Percentiles rank a stretch among this genome's conserved stretches.
These are phyloP conservation scores for Picochlorum sp. DNA, from an alignment of 139 green algal genomes.

Conservation along the genomic window DNA sequence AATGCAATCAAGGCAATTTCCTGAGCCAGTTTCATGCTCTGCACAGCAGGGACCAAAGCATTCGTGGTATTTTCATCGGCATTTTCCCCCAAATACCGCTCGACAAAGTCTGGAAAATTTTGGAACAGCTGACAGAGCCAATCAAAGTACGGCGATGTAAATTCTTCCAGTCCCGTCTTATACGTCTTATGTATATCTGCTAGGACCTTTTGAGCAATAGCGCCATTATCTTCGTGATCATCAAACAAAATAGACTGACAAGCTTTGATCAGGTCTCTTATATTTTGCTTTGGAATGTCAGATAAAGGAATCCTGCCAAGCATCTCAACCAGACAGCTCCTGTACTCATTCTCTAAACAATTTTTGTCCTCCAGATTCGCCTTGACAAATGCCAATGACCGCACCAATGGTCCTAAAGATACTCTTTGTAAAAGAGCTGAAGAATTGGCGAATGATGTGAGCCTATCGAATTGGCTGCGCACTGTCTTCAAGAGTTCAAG, in stretches of 20 bases:
- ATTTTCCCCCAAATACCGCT: background rate
- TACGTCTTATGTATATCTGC: slow-evolving; percentile 88
- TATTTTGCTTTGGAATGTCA: slow-evolving; percentile 30
- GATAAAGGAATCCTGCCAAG: slow-evolving; percentile 31
- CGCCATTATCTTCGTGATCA: slow-evolving; percentile 87
- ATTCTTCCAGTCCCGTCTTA: slow-evolving; percentile 35
- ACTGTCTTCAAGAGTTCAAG: no score
- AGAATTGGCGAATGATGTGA: no score
- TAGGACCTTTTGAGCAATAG: slow-evolving; percentile 64
- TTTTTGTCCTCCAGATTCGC: background rate
- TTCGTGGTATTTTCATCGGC: background rate
- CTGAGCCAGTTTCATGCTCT: background rate
- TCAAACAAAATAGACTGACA: slow-evolving; percentile 51
- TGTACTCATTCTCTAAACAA: slow-evolving; percentile 32
- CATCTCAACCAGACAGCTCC: slow-evolving; percentile 43
- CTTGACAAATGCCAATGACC: no score
- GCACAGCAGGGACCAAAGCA: background rate
- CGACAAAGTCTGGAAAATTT: background rate
- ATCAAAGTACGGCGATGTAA: slow-evolving; percentile 65
- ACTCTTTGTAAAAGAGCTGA: no score
- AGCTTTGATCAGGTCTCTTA: slow-evolving; percentile 49
- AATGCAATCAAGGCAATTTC: slow-evolving; percentile 26
- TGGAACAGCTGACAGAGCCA: slow-evolving; percentile 46
- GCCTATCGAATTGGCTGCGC: no score
- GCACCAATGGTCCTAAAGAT: no score